Evolutionary conservation across 139 green algal genomes (phyloP).

Genomic region (Tetradesmus obliquus): DNA sequence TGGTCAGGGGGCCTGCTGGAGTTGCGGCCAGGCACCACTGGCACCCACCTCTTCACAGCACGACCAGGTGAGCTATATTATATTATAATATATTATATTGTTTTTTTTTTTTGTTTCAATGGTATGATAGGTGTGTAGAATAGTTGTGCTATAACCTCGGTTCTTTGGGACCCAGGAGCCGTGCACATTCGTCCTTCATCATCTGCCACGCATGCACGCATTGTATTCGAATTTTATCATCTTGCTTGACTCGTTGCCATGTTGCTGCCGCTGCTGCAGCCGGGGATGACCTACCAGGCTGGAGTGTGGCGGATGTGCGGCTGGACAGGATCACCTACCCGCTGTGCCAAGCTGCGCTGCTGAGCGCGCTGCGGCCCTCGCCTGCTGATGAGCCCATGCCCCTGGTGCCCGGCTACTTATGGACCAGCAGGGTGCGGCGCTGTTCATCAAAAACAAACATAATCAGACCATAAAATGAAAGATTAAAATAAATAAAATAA

Average conservation of each 20-base stretch:
- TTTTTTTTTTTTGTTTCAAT: too few species aligned
- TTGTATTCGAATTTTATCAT: too few species aligned
- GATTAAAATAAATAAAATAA: too few species aligned
- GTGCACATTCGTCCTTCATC: too few species aligned
- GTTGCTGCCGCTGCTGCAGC: slow-evolving; percentile 1
- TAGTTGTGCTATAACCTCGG: too few species aligned
- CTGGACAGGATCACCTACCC: slow-evolving; percentile 5
- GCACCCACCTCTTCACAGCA: slow-evolving; percentile 27
- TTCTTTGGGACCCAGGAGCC: too few species aligned
- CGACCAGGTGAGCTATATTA: neutral
- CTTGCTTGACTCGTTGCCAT: neutral
- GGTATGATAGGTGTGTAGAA: too few species aligned
- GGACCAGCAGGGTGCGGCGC: neutral
- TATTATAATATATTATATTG: too few species aligned
- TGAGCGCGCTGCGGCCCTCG: neutral
- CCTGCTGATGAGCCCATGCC: neutral
- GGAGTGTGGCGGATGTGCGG: slow-evolving; percentile 10
- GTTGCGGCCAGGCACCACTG: slow-evolving; percentile 19
- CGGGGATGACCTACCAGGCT: slow-evolving; percentile 32
- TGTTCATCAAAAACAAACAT: too few species aligned
- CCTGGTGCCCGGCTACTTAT: slow-evolving; percentile 5
- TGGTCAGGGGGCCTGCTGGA: slow-evolving; percentile 28
- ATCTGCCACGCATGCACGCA: too few species aligned
- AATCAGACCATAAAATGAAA: too few species aligned
- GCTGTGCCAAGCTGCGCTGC: neutral